These are phyloP conservation scores for Xylariaceae sp. DNA, from an alignment of 2,329 filamentous ascomycete genomes.

Conservation along the genomic window DNA sequence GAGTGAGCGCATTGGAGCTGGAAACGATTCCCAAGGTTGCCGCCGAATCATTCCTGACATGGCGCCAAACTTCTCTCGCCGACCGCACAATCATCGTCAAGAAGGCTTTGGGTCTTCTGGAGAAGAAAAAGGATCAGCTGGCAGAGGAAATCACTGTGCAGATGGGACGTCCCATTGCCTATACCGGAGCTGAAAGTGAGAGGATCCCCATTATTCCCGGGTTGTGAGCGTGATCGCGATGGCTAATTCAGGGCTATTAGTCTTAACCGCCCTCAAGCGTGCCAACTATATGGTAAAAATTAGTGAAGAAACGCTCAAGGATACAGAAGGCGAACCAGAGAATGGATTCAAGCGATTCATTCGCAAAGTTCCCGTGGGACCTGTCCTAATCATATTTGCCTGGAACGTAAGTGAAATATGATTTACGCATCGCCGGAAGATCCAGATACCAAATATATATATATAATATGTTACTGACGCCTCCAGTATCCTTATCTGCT, in stretches of 20 bases:
- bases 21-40: conserved; percentile 65
- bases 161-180: conserved; percentile 91
- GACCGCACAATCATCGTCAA: conserved; percentile 76
- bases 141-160: conserved; percentile 83
- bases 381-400: conserved; percentile 82
- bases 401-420: conserved; percentile 80
- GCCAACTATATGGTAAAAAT: conserved; percentile 83
- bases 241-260: conserved; percentile 26
- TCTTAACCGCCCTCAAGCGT: conserved; percentile 77
- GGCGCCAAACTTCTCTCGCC: conserved; percentile 65
- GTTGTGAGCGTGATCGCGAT: not conserved
- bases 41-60: conserved; percentile 69
- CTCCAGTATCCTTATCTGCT: conserved; percentile 87
- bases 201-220: not conserved
- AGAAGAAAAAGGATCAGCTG: conserved; percentile 68
- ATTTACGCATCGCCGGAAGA: not conserved
- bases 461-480: conserved; percentile 11
- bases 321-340: conserved; percentile 77
- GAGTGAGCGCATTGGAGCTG: conserved; percentile 65
- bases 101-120: conserved; percentile 68
- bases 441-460: not conserved
- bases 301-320: conserved; percentile 68
- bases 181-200: conserved; percentile 65
- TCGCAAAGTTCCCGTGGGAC: conserved; percentile 79
- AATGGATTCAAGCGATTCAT: conserved; percentile 88